phyloP scores from a whole-genome alignment of 108 stramenopile genomes.

The Seminavis robusta region DNA sequence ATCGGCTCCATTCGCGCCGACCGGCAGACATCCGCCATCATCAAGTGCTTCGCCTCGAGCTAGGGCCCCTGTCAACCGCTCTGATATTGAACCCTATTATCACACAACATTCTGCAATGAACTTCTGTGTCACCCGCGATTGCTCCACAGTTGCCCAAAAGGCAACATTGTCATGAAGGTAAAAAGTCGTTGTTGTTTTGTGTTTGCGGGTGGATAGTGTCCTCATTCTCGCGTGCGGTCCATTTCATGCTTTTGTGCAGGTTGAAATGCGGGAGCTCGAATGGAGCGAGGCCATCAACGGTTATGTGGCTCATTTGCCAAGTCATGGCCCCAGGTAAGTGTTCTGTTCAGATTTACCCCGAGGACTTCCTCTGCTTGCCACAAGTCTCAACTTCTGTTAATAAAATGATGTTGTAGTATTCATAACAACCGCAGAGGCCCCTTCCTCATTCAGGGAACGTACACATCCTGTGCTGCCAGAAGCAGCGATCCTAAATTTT shows the following conservation, averaged over 20 bases:
- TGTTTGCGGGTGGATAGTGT: too few relatives aligned
- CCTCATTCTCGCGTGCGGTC: too few relatives aligned
- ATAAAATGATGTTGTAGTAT: conserved; percentile 46
- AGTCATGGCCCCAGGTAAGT: too few relatives aligned
- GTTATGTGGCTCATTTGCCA: conserved; percentile 53
- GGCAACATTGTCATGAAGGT: conserved; percentile 74
- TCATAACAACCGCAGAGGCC: conserved; percentile 75
- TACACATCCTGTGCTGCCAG: conserved; percentile 70
- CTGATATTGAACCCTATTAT: conserved; percentile 48
- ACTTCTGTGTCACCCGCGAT: conserved; percentile 66
- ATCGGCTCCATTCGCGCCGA: conserved; percentile 11
- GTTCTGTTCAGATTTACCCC: too few relatives aligned
- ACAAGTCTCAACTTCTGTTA: too few relatives aligned
- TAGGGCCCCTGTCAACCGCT: conserved; percentile 20
- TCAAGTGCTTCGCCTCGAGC: conserved; percentile 14
- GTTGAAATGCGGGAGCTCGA: conserved; percentile 70
- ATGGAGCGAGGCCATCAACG: conserved; percentile 49
- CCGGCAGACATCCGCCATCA: conserved; percentile 2
- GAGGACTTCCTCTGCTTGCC: too few relatives aligned
- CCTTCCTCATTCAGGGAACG: conserved; percentile 64
- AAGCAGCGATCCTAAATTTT: conserved; percentile 48
- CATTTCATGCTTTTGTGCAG: too few relatives aligned
- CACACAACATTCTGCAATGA: conserved; percentile 83
- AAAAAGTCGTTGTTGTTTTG: too few relatives aligned
- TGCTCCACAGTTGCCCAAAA: conserved; percentile 65